phyloP scores from a whole-genome alignment of 306 rosid species.

The Begonia peltatifolia region DNA sequence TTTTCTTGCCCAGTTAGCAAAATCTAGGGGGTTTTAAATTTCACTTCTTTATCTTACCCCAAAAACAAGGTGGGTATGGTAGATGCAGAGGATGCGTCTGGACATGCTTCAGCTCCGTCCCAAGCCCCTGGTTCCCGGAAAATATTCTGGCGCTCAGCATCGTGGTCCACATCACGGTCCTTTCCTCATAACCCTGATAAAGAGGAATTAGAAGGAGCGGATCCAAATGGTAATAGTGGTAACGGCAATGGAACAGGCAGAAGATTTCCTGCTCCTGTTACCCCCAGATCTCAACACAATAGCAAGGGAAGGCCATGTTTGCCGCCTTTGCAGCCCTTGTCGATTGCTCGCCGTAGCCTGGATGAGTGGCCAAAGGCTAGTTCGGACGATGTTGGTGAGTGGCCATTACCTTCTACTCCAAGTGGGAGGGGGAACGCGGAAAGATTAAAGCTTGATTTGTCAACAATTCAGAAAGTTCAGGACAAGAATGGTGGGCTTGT shows the following conservation, averaged over 20 bases:
- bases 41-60: conserved; percentile 1
- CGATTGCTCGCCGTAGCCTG: conserved; percentile 89
- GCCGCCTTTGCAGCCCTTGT: conserved; percentile 84
- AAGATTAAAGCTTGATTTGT: conserved; percentile 91
- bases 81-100: conserved; percentile 57
- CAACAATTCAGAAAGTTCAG: conserved; percentile 69
- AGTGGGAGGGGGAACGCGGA: conserved; percentile 72
- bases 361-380: conserved; percentile 99
- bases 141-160: conserved; percentile 86
- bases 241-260: conserved; percentile 26
- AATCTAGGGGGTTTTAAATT: conserved; percentile 12
- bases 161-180: conserved; percentile 81
- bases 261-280: conserved; percentile 60
- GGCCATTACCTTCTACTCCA: conserved; percentile 93
- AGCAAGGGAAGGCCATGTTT: conserved; percentile 73
- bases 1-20: conserved; percentile 7
- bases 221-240: conserved; percentile 34
- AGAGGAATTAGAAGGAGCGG: conserved; percentile 24
- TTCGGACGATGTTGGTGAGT: conserved; percentile 93
- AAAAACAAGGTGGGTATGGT: conserved; percentile 52
- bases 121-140: conserved; percentile 43
- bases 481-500: conserved; percentile 82
- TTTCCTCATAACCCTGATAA: conserved; percentile 30
- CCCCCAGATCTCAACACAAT: conserved; percentile 90
- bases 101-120: conserved; percentile 28